These are phyloP conservation scores for Calonectria fujianensis DNA, from an alignment of 2,329 filamentous ascomycete genomes.

Conservation along the genomic window DNA sequence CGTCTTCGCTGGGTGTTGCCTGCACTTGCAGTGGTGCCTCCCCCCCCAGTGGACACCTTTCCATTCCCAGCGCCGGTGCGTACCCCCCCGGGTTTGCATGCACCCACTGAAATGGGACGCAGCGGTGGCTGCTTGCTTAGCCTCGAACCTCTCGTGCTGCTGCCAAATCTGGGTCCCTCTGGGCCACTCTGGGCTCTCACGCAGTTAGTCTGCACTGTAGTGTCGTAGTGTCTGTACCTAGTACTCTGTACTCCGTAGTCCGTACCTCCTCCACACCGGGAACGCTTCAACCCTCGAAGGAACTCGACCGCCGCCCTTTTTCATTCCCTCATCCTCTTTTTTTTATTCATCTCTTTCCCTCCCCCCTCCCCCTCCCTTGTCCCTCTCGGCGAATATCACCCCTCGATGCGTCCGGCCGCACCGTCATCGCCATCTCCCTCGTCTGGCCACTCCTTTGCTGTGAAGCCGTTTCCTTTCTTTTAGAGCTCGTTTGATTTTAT, in stretches of 20 bases:
- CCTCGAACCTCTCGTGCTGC: conserved; percentile 38
- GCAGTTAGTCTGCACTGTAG: conserved; percentile 16
- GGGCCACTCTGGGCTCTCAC: conserved; percentile 24
- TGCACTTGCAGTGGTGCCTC: conserved; percentile 27
- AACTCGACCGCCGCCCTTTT: conserved; percentile 35
- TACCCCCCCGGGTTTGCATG: conserved; percentile 21
- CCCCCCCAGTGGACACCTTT: conserved; percentile 37
- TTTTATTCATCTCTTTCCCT: conserved; percentile 1
- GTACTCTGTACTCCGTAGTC: conserved; percentile 24
- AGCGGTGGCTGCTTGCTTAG: conserved; percentile 31
- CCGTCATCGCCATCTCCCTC: conserved; percentile 47
- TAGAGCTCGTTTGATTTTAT: conserved; percentile 41
- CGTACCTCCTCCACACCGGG: conserved; percentile 28
- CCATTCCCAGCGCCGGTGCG: conserved; percentile 27
- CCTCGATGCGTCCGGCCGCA: conserved; percentile 59
- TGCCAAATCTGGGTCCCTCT: conserved; percentile 22
- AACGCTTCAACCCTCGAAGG: conserved; percentile 34
- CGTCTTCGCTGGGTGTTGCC: conserved; percentile 21
- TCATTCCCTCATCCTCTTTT: conserved; percentile 27
- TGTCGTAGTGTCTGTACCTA: conserved; percentile 1
- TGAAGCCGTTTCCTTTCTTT: conserved; percentile 54
- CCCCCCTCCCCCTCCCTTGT: conserved; percentile 36
- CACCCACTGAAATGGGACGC: conserved; percentile 28
- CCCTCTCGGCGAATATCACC: conserved; percentile 45
- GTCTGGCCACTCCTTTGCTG: conserved; percentile 54